A percentile compares a stretch with the other conserved stretches of the same genome.
Conservation (phyloP, 306 rosid species). For the Carpinus fangiana region DNA sequence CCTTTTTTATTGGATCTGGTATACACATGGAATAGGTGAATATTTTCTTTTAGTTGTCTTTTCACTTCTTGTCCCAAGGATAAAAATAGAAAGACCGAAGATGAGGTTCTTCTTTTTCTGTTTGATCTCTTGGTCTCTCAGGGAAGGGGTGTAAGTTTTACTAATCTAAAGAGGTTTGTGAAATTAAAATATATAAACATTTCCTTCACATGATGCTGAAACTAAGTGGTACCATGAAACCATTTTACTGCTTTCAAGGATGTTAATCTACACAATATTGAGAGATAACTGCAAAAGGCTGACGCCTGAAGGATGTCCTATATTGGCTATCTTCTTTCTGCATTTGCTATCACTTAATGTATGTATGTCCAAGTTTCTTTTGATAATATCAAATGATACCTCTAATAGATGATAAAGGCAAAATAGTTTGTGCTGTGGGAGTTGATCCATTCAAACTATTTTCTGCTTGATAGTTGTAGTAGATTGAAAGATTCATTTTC, state of each 20-base stretch:
- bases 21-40: too few species aligned
- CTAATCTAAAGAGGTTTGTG: not conserved
- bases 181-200: not conserved
- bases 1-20: too few species aligned
- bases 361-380: not conserved
- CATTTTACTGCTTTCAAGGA: not conserved
- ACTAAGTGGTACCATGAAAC: not conserved
- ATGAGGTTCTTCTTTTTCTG: not conserved
- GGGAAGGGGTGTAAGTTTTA: not conserved
- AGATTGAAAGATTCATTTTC: constrained; percentile 3
- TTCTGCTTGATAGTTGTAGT: not conserved
- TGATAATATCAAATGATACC: not conserved
- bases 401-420: not conserved
- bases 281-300: not conserved
- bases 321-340: not conserved
- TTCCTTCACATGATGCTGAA: not conserved
- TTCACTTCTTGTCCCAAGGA: too few species aligned
- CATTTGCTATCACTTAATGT: not conserved
- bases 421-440: not conserved
- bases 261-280: not conserved
- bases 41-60: too few species aligned
- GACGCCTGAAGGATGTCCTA: not conserved
- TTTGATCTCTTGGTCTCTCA: not conserved
- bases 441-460: not conserved
- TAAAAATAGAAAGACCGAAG: too few species aligned